Base-by-base conservation (phyloP, 176 grass and related monocot genomes). In the Zizania latifolia region DNA sequence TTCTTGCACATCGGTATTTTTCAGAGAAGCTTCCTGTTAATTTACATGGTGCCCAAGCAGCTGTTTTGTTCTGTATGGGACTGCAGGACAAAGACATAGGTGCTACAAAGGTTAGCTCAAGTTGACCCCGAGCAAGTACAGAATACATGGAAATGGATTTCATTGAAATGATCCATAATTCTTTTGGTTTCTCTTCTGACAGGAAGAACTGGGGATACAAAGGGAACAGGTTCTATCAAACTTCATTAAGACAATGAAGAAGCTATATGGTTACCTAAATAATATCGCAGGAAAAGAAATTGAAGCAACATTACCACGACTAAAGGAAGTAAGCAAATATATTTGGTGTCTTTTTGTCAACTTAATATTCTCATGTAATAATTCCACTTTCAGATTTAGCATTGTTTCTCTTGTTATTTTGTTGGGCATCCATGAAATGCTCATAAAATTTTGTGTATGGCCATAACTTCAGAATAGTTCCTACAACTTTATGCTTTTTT, bases 171-270 rank as follows among this genome's bases (percentile, higher is more conserved):
- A 2, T 31, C 8, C 69, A 17, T 63, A 62, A 11, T 77, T 62
- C 8, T 68, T 69, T 66, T 77, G 46, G 8, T 79, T 75, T 82
- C 12, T 68, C 3, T 62, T 34, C 28, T 66, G 13, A 51, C 86
- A 98, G 95, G 89, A 90, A 78, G 91, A 98, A 80, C 77, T 98
- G 22, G 85, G 84, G 55, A 86, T 98, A 87, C 88, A 94, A 92
- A 92, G 91, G 62, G 91, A 92, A 55, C 95, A 98, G 62, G 86
- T 98, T 62, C 82, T 94, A 34, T 94, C 95, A 10, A 80, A 85
- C 55, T 98, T 98, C 71, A 91, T 98, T 23, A 98, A 98, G 76
- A 85, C 90, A 65, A 90, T 98, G 84, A 98, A 89, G 75, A 98
- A 84, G 31, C 82, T 98, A 10, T 94, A 94, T 28, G 35, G 37